Conservation (phyloP, 495 filamentous ascomycete species). For the Neurospora sp. region DNA sequence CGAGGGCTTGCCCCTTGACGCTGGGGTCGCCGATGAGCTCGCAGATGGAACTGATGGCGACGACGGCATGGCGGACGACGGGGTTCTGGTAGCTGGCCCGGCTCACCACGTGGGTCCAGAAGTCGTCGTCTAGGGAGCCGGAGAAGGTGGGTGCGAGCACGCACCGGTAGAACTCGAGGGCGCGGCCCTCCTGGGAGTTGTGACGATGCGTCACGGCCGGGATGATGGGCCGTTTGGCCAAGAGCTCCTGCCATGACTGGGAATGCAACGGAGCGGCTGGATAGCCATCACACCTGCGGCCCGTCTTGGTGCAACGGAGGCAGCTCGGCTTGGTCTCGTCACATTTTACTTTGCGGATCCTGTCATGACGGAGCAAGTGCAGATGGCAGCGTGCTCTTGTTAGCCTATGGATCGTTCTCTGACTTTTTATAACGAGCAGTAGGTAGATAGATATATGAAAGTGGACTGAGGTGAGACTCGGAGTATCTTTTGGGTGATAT, state of each 20-base stretch:
- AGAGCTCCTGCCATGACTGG: conserved; percentile 17
- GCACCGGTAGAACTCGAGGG: conserved; percentile 35
- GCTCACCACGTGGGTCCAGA: conserved; percentile 43
- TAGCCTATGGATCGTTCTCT: background rate
- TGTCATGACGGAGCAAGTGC: background rate
- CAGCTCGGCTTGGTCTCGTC: conserved; percentile 27
- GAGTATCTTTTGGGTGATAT: background rate
- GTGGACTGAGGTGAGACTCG: background rate
- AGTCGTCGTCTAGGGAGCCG: conserved; percentile 35
- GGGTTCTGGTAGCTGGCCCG: conserved; percentile 40
- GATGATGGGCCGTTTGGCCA: conserved; percentile 13
- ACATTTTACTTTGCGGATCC: conserved; percentile 28
- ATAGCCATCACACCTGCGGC: conserved; percentile 24
- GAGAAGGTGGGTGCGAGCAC: conserved; percentile 27
- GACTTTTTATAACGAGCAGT: background rate
- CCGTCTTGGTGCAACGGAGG: conserved; percentile 18
- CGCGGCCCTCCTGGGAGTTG: conserved; percentile 18
- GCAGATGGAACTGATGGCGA: conserved; percentile 27
- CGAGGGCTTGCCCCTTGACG: conserved; percentile 8
- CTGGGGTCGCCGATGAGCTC: conserved; percentile 14
- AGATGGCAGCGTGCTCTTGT: background rate
- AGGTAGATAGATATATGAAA: background rate
- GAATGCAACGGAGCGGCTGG: conserved; percentile 3
- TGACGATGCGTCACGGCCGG: conserved; percentile 11
- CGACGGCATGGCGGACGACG: conserved; percentile 46